Conservation (phyloP, 148 eudicot species). For the Talinum fruticosum region DNA sequence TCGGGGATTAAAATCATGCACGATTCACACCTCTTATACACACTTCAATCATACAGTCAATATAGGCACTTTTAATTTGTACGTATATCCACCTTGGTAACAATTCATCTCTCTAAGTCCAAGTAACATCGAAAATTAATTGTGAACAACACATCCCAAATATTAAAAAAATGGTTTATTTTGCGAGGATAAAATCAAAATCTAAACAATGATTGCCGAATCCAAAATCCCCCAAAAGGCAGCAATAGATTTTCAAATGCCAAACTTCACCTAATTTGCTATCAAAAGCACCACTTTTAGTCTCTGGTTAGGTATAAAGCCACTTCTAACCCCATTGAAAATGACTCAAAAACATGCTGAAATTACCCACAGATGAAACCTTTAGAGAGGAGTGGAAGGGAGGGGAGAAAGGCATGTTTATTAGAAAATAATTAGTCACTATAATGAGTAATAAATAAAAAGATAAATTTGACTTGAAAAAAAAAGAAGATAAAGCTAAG, state of each 20-base stretch:
- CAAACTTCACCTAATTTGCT: background rate
- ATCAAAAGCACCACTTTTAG: slow-evolving; percentile 1
- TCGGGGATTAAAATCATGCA: no score
- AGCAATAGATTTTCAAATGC: background rate
- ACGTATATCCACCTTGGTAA: no score
- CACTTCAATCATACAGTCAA: no score
- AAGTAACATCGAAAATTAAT: no score
- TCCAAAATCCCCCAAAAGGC: background rate
- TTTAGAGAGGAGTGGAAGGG: background rate
- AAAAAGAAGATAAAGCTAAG: background rate
- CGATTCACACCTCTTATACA: no score
- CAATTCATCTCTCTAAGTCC: no score
- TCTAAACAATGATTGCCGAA: background rate
- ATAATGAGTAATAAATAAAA: slow-evolving; percentile 1
- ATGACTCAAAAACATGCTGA: slow-evolving; percentile 3
- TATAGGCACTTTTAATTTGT: no score
- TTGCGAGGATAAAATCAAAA: background rate
- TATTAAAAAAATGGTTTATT: background rate
- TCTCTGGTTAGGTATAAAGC: slow-evolving; percentile 15
- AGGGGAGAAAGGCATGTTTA: background rate
- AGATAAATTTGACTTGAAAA: slow-evolving; percentile 18
- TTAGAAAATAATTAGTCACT: slow-evolving; percentile 4
- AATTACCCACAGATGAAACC: background rate
- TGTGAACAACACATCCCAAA: background rate
- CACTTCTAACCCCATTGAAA: slow-evolving; percentile 15